phyloP scores from a whole-genome alignment of 495 filamentous ascomycete genomes.

The Trichoderma parareesei region DNA sequence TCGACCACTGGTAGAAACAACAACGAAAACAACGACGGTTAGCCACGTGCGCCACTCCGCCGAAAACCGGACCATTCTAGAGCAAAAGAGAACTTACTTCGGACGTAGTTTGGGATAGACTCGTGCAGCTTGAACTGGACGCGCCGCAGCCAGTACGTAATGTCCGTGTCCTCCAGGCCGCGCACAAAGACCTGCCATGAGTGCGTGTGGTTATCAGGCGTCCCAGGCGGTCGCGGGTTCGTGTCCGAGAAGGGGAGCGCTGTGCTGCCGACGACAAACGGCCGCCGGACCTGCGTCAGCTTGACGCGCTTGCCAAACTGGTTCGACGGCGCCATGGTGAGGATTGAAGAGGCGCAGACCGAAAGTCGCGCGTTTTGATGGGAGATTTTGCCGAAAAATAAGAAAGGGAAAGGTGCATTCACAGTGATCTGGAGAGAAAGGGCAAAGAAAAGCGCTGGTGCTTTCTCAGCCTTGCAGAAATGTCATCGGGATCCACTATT shows the following conservation, averaged over 20 bases:
- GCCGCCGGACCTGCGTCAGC: constrained; percentile 65
- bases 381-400: background rate
- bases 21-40: constrained; percentile 5
- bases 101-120: constrained; percentile 79
- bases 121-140: constrained; percentile 98
- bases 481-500: constrained; percentile 2
- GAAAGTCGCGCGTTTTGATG: background rate
- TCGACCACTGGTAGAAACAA: constrained; percentile 30
- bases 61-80: background rate
- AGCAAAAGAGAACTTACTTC: constrained; percentile 38
- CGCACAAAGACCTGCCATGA: constrained; percentile 90
- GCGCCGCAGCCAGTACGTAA: constrained; percentile 92
- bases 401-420: background rate
- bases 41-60: background rate
- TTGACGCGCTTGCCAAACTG: constrained; percentile 48
- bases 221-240: constrained; percentile 52
- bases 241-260: constrained; percentile 56
- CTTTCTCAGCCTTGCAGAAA: constrained; percentile 1
- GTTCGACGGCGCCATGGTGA: constrained; percentile 42
- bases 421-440: no score
- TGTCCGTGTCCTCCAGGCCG: constrained; percentile 74
- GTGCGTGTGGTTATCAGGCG: constrained; percentile 85
- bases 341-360: background rate
- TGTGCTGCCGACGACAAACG: constrained; percentile 76
- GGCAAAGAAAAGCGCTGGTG: background rate